Evolutionary conservation across 208 protist species (phyloP).

Genomic region (Trypanosoma melophagium): DNA sequence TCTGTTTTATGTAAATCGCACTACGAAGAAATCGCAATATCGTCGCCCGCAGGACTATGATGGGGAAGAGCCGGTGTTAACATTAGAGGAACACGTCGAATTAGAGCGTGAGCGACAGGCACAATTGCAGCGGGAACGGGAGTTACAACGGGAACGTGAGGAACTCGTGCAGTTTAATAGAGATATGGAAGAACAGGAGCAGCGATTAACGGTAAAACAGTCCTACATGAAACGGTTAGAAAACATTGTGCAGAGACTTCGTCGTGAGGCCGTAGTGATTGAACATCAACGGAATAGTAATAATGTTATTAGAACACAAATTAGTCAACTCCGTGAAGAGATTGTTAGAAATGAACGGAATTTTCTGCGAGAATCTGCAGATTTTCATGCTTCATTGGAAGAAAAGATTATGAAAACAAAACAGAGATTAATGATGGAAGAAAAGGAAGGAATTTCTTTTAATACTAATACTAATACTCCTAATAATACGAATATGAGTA

Average conservation of each 20-base stretch:
- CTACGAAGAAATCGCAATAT: conserved; percentile 50
- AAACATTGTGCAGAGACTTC: conserved; percentile 23
- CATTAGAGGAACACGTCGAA: conserved; percentile 19
- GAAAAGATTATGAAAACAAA: background rate
- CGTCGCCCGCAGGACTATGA: conserved; percentile 51
- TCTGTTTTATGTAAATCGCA: conserved; percentile 52
- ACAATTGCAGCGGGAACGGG: conserved; percentile 9
- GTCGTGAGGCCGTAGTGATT: conserved; percentile 4
- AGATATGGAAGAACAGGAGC: conserved; percentile 28
- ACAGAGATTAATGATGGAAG: conserved; percentile 1
- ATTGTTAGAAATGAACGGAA: conserved; percentile 28
- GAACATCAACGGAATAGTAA: conserved; percentile 19
- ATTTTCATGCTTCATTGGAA: conserved; percentile 20
- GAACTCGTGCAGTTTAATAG: conserved; percentile 6
- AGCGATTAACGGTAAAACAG: conserved; percentile 25
- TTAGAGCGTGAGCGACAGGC: background rate
- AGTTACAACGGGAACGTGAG: conserved; percentile 16
- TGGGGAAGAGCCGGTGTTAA: conserved; percentile 30
- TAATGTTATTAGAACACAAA: background rate
- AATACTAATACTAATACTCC: background rate
- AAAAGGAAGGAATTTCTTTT: background rate
- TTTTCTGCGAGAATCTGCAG: conserved; percentile 21
- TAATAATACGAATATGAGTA: background rate
- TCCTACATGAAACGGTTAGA: conserved; percentile 13
- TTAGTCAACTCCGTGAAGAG: conserved; percentile 17